Base-by-base conservation (phyloP, 202 grass and related monocot genomes). In the Carex sylvatica region DNA sequence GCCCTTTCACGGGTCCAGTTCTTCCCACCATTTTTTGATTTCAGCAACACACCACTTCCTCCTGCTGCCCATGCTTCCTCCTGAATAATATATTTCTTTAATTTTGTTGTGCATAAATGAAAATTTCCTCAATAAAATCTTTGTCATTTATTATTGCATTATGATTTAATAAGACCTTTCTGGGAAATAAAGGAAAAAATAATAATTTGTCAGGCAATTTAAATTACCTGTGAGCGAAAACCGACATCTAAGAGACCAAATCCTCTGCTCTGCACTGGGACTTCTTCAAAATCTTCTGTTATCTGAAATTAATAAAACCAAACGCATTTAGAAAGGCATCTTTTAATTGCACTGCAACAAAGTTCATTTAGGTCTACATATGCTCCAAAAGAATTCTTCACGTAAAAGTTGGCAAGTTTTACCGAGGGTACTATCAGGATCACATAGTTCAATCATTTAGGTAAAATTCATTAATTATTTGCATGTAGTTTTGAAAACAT, bases 221-320 rank as follows among this genome's bases (percentile, higher is more conserved):
- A 18, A 55, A 36, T 87, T 89, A 98, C 96, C 91, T 83, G 83
- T 13, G 92, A 98, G 73, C 96, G 92, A 56, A 90, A 98, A 51
- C 96, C 96, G 10, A 98, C 92, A 8, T 98, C 96, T 56, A 98
- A 93, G 52, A 98, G 91, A 46, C 96, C 96, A 86, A 98, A 98
- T 10, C 96, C 95, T 35, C 92, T 86, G 66, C 96, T 98, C 69
- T 98, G 96, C 79, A 98, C 96, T 12, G 84, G 83, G 53, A 88
- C 86, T 83, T 98, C 96, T 82, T 98, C 92, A 38, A 98, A 98
- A 54, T 98, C 92, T 77, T 98, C 96, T 12, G 86, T 87, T 80
- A 98, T 90, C 95, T 98, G 83, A 28, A 82, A 60, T 72, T 54
- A 58, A 74, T 28, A 66, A 33, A 55, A 30, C 72, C 6, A 18